Conservation (phyloP, 352 stramenopile species). For the Albugo laibachii region DNA sequence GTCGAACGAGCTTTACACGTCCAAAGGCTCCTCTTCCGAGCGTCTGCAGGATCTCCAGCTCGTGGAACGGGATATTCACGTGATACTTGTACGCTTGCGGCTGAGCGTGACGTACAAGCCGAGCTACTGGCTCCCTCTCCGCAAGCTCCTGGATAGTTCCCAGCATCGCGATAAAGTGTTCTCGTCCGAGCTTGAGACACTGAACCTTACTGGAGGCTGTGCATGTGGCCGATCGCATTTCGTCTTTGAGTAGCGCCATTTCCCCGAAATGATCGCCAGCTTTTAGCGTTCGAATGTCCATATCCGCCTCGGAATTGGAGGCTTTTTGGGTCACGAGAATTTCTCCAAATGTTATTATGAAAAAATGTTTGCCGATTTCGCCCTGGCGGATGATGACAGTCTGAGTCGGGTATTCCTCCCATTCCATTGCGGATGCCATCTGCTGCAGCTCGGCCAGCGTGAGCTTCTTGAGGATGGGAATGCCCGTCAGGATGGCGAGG, state of each 20-base stretch:
- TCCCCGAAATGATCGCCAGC: constrained; percentile 87
- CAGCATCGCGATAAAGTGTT: constrained; percentile 67
- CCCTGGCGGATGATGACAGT: constrained; percentile 44
- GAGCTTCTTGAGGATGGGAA: constrained; percentile 48
- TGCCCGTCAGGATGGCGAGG: constrained; percentile 25
- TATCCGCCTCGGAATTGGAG: constrained; percentile 15
- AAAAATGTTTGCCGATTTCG: constrained; percentile 59
- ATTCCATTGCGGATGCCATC: constrained; percentile 58
- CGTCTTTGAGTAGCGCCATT: constrained; percentile 84
- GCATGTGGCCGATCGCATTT: constrained; percentile 82
- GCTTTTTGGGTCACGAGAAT: constrained; percentile 46
- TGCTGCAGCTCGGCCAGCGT: constrained; percentile 42
- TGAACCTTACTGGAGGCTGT: constrained; percentile 46
- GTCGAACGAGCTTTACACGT: constrained; percentile 73
- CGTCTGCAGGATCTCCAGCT: constrained; percentile 57
- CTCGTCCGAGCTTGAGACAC: constrained; percentile 36
- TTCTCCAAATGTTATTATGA: constrained; percentile 57
- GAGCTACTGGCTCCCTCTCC: constrained; percentile 25
- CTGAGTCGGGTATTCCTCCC: constrained; percentile 42
- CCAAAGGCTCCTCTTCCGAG: constrained; percentile 76
- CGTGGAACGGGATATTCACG: constrained; percentile 43
- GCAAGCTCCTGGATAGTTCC: constrained; percentile 59
- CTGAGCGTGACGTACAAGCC: too few species aligned
- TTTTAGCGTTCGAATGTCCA: constrained; percentile 33
- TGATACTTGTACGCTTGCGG: constrained; percentile 42